Percentiles rank a stretch among this genome's conserved stretches.
phyloP scores from a whole-genome alignment of 352 stramenopile genomes.

The Globisporangium takayamanum region DNA sequence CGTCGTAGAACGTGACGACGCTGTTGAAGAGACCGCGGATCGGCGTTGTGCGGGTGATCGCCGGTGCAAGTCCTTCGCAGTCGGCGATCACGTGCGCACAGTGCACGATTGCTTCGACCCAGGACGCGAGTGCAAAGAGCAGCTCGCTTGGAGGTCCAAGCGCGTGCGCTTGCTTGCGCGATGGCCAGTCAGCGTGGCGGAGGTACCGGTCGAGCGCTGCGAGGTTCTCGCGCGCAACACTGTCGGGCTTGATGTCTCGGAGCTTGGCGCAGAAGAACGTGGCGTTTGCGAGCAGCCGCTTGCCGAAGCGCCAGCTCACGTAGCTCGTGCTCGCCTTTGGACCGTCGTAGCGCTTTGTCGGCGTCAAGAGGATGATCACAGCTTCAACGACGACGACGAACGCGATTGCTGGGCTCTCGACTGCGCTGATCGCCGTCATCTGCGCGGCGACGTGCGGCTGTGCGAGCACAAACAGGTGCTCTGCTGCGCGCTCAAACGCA shows the following conservation, averaged over 20 bases:
- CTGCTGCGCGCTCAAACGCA: constrained; percentile 34
- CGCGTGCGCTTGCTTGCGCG: constrained; percentile 21
- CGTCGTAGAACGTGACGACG: constrained; percentile 51
- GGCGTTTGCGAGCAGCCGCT: constrained; percentile 42
- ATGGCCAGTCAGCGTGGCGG: constrained; percentile 44
- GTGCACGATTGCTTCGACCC: constrained; percentile 36
- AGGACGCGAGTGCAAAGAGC: constrained; percentile 42
- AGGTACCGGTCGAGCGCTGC: constrained; percentile 51
- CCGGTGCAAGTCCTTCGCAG: constrained; percentile 29
- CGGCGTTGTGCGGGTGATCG: constrained; percentile 47
- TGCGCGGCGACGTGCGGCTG: constrained; percentile 12
- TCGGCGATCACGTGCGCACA: constrained; percentile 39
- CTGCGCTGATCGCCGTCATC: constrained; percentile 23
- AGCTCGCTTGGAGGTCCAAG: constrained; percentile 19
- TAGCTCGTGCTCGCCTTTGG: constrained; percentile 35
- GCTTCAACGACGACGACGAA: constrained; percentile 77
- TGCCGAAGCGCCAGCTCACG: constrained; percentile 66
- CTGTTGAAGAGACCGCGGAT: constrained; percentile 56
- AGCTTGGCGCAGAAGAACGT: constrained; percentile 47
- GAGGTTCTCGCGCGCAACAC: constrained; percentile 48
- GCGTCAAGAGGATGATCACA: constrained; percentile 72
- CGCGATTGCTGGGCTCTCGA: constrained; percentile 9
- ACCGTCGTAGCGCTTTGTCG: constrained; percentile 50
- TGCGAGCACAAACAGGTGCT: constrained; percentile 21
- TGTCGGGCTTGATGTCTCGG: constrained; percentile 26